Percentiles rank a stretch among this genome's conserved stretches.
These are phyloP conservation scores for Arxiozyma slooffiae DNA, from an alignment of 1,139 yeast species.

Conservation along the genomic window DNA sequence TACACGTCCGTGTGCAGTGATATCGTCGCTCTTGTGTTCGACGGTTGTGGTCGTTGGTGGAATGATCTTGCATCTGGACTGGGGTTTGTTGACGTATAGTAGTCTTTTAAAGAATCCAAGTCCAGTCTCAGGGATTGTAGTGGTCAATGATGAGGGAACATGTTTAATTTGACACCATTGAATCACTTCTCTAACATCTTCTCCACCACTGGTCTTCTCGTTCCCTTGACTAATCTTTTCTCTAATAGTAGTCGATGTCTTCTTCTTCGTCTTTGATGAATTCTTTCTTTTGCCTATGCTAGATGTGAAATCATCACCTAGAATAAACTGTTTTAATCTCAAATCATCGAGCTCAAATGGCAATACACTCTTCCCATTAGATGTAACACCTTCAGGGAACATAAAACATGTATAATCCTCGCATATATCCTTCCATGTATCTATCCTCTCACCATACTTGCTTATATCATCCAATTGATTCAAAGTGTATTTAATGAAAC, in stretches of 20 bases:
- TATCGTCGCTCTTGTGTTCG: background rate
- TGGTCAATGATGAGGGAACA: background rate
- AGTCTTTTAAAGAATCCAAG: background rate
- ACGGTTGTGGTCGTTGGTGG: background rate
- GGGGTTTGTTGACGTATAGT: background rate
- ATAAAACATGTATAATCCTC: conserved; percentile 37
- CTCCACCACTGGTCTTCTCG: background rate
- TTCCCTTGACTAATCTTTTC: background rate
- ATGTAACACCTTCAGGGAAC: conserved; percentile 60
- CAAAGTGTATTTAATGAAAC: conserved; percentile 33
- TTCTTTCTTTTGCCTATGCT: no score
- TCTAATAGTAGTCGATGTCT: background rate
- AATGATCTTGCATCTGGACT: background rate
- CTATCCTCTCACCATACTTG: conserved; percentile 11
- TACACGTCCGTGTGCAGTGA: background rate
- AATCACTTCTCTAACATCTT: background rate
- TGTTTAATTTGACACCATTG: conserved; percentile 1
- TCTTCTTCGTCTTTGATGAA: background rate
- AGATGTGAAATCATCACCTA: background rate
- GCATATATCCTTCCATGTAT: conserved; percentile 3
- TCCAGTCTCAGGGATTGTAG: background rate
- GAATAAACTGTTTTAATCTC: conserved; percentile 11
- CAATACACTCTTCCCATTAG: conserved; percentile 52
- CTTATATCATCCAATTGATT: conserved; percentile 19
- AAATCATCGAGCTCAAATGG: conserved; percentile 34